A percentile compares a stretch with the other conserved stretches of the same genome.
These are phyloP conservation scores for Marasmius sp. DNA, from an alignment of 1,284 basidiomycete genomes.

Conservation along the genomic window DNA sequence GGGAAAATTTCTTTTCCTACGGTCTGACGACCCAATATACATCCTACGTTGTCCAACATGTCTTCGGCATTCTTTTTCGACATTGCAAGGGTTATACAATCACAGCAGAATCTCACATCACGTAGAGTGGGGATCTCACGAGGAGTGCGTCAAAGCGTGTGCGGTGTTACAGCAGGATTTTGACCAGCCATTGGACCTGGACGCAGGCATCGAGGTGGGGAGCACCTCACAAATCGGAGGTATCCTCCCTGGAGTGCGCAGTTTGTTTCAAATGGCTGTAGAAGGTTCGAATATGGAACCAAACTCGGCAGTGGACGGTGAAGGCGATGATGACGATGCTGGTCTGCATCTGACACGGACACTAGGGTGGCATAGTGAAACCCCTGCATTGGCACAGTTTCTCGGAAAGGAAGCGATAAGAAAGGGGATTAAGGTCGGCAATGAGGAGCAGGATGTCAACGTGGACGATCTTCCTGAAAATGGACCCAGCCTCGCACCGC, in stretches of 20 bases:
- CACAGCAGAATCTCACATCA: slow-evolving; percentile 69
- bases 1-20: slow-evolving; percentile 47
- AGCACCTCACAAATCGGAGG: slow-evolving; percentile 33
- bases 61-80: slow-evolving; percentile 61
- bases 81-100: slow-evolving; percentile 75
- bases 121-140: slow-evolving; percentile 72
- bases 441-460: slow-evolving; percentile 48
- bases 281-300: slow-evolving; percentile 29
- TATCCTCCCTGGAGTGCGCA: slow-evolving; percentile 59
- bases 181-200: slow-evolving; percentile 44
- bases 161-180: slow-evolving; percentile 42
- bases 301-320: slow-evolving; percentile 8
- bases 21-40: slow-evolving; percentile 37
- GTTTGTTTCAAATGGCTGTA: slow-evolving; percentile 71
- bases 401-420: slow-evolving; percentile 59
- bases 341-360: slow-evolving; percentile 53
- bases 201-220: slow-evolving; percentile 55
- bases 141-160: slow-evolving; percentile 69
- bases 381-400: slow-evolving; percentile 69
- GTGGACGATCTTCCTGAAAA: slow-evolving; percentile 30
- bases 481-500: slow-evolving; percentile 7
- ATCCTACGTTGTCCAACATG: slow-evolving; percentile 64
- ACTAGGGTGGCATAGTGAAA: slow-evolving; percentile 68
- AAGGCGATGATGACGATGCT: background rate
- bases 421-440: slow-evolving; percentile 54